Percentiles rank a stretch among this genome's conserved stretches.
These are phyloP conservation scores for Diphasiastrum complanatum DNA, from an alignment of 83 land plant genomes.

Conservation along the genomic window DNA sequence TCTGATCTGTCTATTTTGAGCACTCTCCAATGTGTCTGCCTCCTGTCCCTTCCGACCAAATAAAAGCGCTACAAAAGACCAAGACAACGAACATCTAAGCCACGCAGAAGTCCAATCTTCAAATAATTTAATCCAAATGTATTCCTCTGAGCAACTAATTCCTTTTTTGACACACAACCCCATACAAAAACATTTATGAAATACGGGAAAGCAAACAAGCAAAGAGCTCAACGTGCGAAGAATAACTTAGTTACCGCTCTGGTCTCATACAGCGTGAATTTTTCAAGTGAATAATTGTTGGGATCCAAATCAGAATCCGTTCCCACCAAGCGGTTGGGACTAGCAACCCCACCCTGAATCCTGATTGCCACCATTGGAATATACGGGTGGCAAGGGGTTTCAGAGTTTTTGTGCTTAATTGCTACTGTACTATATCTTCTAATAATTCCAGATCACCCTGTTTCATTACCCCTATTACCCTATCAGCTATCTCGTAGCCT, in stretches of 20 bases:
- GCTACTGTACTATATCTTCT: too few species aligned
- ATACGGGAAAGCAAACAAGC: neutral
- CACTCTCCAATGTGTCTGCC: slow-evolving; percentile 52
- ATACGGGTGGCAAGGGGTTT: too few species aligned
- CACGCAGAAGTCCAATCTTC: slow-evolving; percentile 9
- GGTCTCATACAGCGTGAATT: slow-evolving; percentile 70
- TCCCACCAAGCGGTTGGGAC: too few species aligned
- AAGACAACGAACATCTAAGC: neutral
- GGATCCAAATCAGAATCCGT: slow-evolving; percentile 41
- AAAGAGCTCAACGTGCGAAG: neutral
- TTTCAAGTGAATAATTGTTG: slow-evolving; percentile 47
- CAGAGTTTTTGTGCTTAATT: too few species aligned
- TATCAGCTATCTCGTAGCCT: too few species aligned
- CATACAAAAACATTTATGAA: neutral
- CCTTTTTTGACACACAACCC: neutral
- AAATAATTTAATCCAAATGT: neutral
- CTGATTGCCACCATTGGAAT: slow-evolving; percentile 9
- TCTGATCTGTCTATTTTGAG: slow-evolving; percentile 75
- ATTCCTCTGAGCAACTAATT: neutral
- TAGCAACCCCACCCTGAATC: slow-evolving; percentile 10
- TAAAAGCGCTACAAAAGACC: slow-evolving; percentile 52
- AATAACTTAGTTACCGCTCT: slow-evolving; percentile 35
- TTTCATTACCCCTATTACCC: too few species aligned
- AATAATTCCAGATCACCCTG: too few species aligned
- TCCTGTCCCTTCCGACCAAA: slow-evolving; percentile 59